Evolutionary conservation across 345 rosid genomes (phyloP), one percentile per base, ranked within the genome.

Genomic region (Salix udensis): DNA sequence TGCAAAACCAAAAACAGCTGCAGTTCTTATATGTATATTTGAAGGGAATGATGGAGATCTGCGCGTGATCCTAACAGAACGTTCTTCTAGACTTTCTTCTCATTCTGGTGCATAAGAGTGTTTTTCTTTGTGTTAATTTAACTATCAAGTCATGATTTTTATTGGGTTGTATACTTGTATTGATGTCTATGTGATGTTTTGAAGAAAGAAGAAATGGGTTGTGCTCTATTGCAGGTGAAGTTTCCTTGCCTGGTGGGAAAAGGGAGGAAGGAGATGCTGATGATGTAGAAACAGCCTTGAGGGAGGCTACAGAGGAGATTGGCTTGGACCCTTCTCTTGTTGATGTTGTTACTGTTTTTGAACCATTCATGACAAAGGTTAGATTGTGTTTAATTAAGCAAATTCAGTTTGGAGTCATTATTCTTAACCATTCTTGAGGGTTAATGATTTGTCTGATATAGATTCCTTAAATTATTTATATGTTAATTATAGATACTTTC

Each of bases 291-390:
- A 86, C 86, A 61, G 87, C 89, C 10, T 24, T 84, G 73, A 82
- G 89, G 69, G 87, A 86, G 86, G 84, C 87, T 60, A 68, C 81
- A 48, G 88, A 83, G 76, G 89, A 87, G 74, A 83, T 85, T 71
- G 89, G 88, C 7, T 73, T 85, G 72, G 85, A 84, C 67, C 87
- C 88, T 74, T 87, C 83, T 71, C 85, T 78, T n/a, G 86, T 87
- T 61, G 74, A 80, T 70, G 89, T 87, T 9, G 79, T 83, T n/a
- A 62, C 86, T 71, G 76, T 77, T 79, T 80, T 87, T 40, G 74
- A 82, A 37, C 83, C 89, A 1, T 58, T 82, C 36, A 67, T 74
- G 23, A 76, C 83, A 16, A 80, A 73, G 86, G 86, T 85, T 11
- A 46, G 50, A 14, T 46, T 23, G 6, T 65, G 23, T 9, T 65